These are phyloP conservation scores for Closterium sp. DNA, from an alignment of 139 green algal species.

Conservation along the genomic window DNA sequence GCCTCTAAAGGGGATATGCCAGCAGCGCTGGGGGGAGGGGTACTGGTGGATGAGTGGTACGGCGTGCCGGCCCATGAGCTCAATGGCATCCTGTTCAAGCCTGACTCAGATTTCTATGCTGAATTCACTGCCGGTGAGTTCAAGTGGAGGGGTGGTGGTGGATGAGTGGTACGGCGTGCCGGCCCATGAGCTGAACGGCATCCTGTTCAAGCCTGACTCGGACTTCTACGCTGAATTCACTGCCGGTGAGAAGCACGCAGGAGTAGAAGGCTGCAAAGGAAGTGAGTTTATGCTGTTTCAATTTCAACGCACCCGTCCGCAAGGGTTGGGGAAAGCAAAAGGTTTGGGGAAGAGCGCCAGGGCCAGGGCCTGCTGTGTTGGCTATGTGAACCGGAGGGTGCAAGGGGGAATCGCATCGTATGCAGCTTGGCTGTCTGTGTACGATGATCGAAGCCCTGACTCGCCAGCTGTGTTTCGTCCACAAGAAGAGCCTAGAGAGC, in stretches of 20 bases:
- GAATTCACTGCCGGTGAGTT: conserved; percentile 26
- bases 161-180: conserved; percentile 2
- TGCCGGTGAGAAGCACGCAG: background rate
- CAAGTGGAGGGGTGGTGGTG: background rate
- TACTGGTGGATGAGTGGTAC: conserved; percentile 31
- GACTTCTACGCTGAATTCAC: conserved; percentile 24
- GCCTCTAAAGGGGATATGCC: conserved; percentile 19
- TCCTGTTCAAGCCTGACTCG: conserved; percentile 32
- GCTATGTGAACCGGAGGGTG: no score
- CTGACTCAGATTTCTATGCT: conserved; percentile 31
- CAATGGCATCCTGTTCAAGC: conserved; percentile 19
- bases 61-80: conserved; percentile 11
- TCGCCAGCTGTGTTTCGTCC: no score
- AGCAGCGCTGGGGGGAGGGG: conserved; percentile 24
- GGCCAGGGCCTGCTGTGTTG: no score
- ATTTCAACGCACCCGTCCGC: no score
- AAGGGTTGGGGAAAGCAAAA: no score
- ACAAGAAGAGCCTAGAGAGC: no score
- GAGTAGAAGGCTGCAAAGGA: no score
- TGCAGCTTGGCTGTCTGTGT: no score
- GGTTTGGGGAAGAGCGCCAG: no score
- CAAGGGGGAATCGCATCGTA: no score
- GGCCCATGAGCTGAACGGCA: conserved; percentile 7
- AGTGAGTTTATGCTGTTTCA: no score
- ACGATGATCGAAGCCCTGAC: no score